Conservation (phyloP, 805 yeast species). For the Ogataea polymorpha region DNA sequence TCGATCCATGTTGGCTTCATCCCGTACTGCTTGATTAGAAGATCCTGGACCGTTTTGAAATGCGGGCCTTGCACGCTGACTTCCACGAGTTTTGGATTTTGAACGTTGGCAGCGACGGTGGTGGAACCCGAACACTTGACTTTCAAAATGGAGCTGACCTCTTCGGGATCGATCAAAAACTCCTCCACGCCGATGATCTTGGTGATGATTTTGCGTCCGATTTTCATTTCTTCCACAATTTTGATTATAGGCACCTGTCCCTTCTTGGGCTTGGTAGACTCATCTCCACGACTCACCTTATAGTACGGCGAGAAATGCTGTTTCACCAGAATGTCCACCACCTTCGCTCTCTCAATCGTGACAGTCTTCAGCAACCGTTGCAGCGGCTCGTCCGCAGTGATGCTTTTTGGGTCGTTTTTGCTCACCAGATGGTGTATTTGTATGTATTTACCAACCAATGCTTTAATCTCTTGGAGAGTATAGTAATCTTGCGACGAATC, state of each 20-base stretch:
- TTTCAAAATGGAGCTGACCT: slow-evolving; percentile 64
- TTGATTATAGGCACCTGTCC: slow-evolving; percentile 69
- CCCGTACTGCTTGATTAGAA: slow-evolving; percentile 57
- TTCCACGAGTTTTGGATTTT: slow-evolving; percentile 55
- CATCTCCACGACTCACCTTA: slow-evolving; percentile 41
- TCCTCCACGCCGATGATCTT: slow-evolving; percentile 65
- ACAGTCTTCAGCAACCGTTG: slow-evolving; percentile 24
- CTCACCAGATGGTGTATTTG: slow-evolving; percentile 48
- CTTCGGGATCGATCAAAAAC: slow-evolving; percentile 61
- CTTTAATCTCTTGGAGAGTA: slow-evolving; percentile 52
- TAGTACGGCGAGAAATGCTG: slow-evolving; percentile 46
- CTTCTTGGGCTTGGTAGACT: slow-evolving; percentile 39
- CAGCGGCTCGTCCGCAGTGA: slow-evolving; percentile 50
- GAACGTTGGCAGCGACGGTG: slow-evolving; percentile 59
- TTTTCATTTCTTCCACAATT: slow-evolving; percentile 68
- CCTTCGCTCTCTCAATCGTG: slow-evolving; percentile 39
- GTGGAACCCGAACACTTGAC: slow-evolving; percentile 88
- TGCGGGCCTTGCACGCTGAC: slow-evolving; percentile 93
- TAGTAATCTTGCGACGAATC: slow-evolving; percentile 42
- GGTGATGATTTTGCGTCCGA: slow-evolving; percentile 81
- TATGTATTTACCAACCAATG: slow-evolving; percentile 55
- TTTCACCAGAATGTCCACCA: slow-evolving; percentile 40
- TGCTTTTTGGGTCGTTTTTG: slow-evolving; percentile 47
- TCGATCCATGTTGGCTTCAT: slow-evolving; percentile 64
- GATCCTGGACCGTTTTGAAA: slow-evolving; percentile 54